Evolutionary conservation across 768 basidiomycete species (phyloP).

Genomic region (Dacryopinax primogenitus): DNA sequence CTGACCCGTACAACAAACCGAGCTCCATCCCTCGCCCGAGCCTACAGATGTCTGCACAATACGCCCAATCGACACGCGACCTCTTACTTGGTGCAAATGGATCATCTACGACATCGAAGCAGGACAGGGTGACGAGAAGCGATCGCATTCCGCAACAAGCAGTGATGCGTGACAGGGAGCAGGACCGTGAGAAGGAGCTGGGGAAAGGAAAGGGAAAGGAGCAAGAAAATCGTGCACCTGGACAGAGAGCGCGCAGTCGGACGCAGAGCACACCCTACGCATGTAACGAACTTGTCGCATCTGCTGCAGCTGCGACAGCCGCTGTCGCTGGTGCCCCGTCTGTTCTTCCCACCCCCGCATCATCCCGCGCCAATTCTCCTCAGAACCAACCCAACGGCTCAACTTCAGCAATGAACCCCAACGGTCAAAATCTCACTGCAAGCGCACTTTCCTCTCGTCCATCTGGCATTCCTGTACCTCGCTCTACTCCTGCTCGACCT

Average conservation of each 20-base stretch:
- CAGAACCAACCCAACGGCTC: slow-evolving; percentile 15
- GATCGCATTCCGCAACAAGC: background rate
- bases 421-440: background rate
- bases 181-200: background rate
- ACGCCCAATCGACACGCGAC: background rate
- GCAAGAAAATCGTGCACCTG: background rate
- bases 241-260: background rate
- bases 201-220: background rate
- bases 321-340: slow-evolving; percentile 3
- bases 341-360: slow-evolving; percentile 28
- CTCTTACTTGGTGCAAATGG: background rate
- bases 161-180: background rate
- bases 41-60: slow-evolving; percentile 22
- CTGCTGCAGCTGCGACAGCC: background rate
- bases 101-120: too few species aligned
- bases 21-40: slow-evolving; percentile 41
- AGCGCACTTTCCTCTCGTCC: background rate
- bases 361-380: slow-evolving; percentile 33
- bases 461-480: background rate
- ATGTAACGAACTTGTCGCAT: background rate
- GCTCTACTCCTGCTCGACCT: background rate
- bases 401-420: background rate
- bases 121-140: background rate
- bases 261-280: background rate
- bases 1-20: slow-evolving; percentile 22